Conservation (phyloP, 345 rosid genomes). For the Acer yangbiense region DNA sequence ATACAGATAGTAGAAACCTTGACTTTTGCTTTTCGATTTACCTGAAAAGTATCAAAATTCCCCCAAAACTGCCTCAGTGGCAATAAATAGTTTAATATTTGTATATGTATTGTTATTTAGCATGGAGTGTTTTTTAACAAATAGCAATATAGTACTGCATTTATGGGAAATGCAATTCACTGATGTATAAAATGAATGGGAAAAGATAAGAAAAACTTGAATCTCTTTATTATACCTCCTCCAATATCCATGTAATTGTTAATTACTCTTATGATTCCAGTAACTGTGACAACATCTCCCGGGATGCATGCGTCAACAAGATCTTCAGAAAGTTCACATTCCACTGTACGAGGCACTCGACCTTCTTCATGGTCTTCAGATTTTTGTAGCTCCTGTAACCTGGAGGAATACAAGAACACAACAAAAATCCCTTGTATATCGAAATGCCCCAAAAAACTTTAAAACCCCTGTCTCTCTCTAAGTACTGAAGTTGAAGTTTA, state of each 20-base stretch:
- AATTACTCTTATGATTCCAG: slow-evolving; percentile 86
- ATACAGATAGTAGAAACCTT: slow-evolving; percentile 90
- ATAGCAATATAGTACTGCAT: neutral
- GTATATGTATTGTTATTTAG: neutral
- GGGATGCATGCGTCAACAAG: slow-evolving; percentile 91
- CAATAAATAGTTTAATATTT: slow-evolving; percentile 19
- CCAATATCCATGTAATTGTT: slow-evolving; percentile 93
- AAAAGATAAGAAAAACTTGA: neutral
- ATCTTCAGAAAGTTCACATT: slow-evolving; percentile 92
- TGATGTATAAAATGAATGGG: neutral
- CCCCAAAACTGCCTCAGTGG: slow-evolving; percentile 8
- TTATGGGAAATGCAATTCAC: neutral
- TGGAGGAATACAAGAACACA: slow-evolving; percentile 26
- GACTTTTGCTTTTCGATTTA: slow-evolving; percentile 80
- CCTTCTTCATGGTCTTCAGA: slow-evolving; percentile 96
- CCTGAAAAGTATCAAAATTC: slow-evolving; percentile 52
- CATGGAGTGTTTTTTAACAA: neutral
- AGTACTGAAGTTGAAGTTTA: neutral
- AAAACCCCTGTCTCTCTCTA: neutral
- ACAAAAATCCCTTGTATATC: neutral
- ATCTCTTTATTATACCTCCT: slow-evolving; percentile 62
- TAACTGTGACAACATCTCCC: slow-evolving; percentile 97
- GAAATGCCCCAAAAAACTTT: neutral
- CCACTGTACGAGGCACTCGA: slow-evolving; percentile 95
- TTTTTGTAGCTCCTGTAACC: slow-evolving; percentile 79